Conservation (phyloP, 2,329 filamentous ascomycete genomes). For the Podosphaera aphanis region DNA sequence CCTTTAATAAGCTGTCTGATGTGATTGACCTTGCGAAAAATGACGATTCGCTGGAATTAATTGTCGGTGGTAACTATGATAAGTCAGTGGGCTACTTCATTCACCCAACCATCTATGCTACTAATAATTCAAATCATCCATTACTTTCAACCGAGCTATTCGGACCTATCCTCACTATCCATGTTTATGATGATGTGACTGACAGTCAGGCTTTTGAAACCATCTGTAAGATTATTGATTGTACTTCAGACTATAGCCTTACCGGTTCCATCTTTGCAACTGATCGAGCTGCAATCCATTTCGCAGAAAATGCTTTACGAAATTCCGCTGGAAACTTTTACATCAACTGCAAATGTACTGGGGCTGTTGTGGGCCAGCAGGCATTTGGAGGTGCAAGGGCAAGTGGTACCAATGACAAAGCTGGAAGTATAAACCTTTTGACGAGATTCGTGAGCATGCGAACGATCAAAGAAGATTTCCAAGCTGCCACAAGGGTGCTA, state of each 20-base stretch:
- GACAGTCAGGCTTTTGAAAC: slow-evolving; percentile 30
- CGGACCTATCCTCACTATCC: slow-evolving; percentile 49
- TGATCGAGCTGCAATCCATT: slow-evolving; percentile 40
- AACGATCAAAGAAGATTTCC: slow-evolving; percentile 56
- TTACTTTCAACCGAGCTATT: slow-evolving; percentile 63
- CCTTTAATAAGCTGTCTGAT: slow-evolving; percentile 56
- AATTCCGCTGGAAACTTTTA: slow-evolving; percentile 68
- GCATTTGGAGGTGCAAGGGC: slow-evolving; percentile 46
- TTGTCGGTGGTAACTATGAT: slow-evolving; percentile 58
- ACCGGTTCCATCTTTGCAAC: slow-evolving; percentile 55
- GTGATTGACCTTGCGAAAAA: slow-evolving; percentile 63
- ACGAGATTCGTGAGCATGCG: slow-evolving; percentile 42
- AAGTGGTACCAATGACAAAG: slow-evolving; percentile 52
- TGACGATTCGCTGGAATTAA: slow-evolving; percentile 46
- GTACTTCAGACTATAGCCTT: slow-evolving; percentile 52
- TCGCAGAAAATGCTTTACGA: slow-evolving; percentile 46
- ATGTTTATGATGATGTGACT: slow-evolving; percentile 52
- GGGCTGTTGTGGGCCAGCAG: slow-evolving; percentile 50
- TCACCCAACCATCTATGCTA: slow-evolving; percentile 60
- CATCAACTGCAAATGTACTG: slow-evolving; percentile 63
- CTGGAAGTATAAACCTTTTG: slow-evolving; percentile 39
- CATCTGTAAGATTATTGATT: slow-evolving; percentile 40
- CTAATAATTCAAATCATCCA: slow-evolving; percentile 48
- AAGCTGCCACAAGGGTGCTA: slow-evolving; percentile 32
- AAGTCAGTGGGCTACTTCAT: slow-evolving; percentile 61